A percentile compares a stretch with the other conserved stretches of the same genome.
phyloP scores from a whole-genome alignment of 176 grass and related monocot genomes.

The Puya raimondii region DNA sequence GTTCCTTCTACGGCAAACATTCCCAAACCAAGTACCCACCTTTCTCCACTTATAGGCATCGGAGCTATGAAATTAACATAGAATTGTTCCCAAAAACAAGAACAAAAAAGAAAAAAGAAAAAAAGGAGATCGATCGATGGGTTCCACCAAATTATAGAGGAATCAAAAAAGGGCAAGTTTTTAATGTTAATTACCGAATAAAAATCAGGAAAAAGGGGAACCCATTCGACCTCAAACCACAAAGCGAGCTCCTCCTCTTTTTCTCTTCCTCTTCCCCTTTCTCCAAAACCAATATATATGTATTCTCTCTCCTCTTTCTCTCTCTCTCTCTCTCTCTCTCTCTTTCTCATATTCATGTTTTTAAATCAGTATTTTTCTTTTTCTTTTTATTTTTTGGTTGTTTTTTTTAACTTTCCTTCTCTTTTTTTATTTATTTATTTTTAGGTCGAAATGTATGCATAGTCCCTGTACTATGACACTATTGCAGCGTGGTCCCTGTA shows the following conservation, averaged over 20 bases:
- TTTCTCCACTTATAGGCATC: neutral
- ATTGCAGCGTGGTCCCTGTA: too few species aligned
- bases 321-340: neutral
- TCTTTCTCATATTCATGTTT: neutral
- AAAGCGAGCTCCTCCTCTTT: neutral
- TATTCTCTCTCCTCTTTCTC: neutral
- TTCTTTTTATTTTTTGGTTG: neutral
- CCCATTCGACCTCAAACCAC: neutral
- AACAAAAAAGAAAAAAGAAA: neutral
- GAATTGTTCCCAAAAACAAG: neutral
- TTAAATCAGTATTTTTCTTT: neutral
- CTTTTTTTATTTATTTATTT: too few species aligned
- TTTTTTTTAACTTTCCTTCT: neutral
- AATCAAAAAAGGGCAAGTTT: neutral
- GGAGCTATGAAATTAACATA: neutral
- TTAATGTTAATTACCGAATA: neutral
- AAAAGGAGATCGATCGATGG: neutral
- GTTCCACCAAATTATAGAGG: neutral
- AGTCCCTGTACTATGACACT: too few species aligned
- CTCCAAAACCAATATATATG: neutral
- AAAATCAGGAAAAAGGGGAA: neutral
- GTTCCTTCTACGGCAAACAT: constrained; percentile 9
- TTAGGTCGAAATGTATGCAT: too few species aligned
- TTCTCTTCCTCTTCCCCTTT: neutral
- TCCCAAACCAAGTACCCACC: constrained; percentile 3